Evolutionary conservation across 1,284 basidiomycete genomes (phyloP).

Genomic region (Coriolopsis trogii): DNA sequence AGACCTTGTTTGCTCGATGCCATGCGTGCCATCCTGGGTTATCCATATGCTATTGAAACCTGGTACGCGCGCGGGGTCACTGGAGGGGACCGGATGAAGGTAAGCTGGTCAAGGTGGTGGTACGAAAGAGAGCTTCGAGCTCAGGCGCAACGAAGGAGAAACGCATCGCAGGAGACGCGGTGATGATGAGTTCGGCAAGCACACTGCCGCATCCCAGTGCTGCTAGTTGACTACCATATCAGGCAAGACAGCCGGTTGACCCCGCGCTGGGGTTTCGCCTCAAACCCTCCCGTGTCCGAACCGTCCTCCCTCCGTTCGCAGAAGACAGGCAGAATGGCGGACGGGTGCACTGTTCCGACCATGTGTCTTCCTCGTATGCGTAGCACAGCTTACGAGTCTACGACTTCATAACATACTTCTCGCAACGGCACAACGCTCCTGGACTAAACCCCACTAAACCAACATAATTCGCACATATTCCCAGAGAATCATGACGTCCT

Average conservation of each 20-base stretch:
- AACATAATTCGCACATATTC: too few species aligned
- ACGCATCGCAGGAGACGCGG: too few species aligned
- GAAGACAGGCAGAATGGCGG: neutral
- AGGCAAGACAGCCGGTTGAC: too few species aligned
- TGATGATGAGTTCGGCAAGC: constrained; percentile 5
- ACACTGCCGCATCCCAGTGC: neutral
- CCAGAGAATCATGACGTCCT: too few species aligned
- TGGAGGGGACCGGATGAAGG: neutral
- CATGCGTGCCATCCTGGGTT: constrained; percentile 70
- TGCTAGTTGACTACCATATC: neutral
- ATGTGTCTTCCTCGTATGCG: too few species aligned
- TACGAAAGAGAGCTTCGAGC: too few species aligned
- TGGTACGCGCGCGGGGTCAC: neutral
- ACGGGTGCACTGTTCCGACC: too few species aligned
- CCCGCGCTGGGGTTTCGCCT: constrained; percentile 7
- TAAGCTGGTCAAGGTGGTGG: neutral
- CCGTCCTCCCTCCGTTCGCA: neutral
- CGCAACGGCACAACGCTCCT: too few species aligned
- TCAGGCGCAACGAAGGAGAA: too few species aligned
- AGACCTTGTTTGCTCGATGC: constrained; percentile 35
- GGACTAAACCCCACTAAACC: neutral
- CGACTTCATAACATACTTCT: too few species aligned
- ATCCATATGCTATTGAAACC: constrained; percentile 57
- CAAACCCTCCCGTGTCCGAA: constrained; percentile 1
- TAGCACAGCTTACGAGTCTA: too few species aligned